These are phyloP conservation scores for Agaricus bisporus DNA, from an alignment of 768 basidiomycete genomes.

Conservation along the genomic window DNA sequence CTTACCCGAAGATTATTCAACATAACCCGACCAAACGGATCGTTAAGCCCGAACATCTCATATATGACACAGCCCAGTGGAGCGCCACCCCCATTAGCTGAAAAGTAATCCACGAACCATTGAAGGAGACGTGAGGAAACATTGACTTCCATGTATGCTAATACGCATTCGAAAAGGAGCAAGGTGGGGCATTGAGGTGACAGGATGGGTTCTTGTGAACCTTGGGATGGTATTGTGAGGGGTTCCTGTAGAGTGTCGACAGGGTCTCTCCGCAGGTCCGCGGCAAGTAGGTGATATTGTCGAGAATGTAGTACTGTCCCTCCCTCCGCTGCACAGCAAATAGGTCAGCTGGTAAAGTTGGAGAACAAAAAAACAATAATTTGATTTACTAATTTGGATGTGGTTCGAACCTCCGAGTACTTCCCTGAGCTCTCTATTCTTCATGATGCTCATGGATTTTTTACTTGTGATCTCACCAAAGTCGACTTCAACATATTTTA, in stretches of 20 bases:
- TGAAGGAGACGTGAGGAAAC: conserved; percentile 53
- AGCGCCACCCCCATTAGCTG: conserved; percentile 14
- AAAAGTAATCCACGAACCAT: conserved; percentile 67
- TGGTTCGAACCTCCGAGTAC: conserved; percentile 42
- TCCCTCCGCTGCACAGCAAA: conserved; percentile 41
- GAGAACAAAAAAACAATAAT: not conserved
- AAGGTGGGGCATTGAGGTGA: conserved; percentile 70
- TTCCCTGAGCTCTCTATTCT: conserved; percentile 49
- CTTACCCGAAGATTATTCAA: conserved; percentile 74
- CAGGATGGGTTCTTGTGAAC: conserved; percentile 30
- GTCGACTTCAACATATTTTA: conserved; percentile 82
- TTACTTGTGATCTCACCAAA: conserved; percentile 79
- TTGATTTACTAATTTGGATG: conserved; percentile 36
- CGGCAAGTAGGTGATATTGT: conserved; percentile 66
- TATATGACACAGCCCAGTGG: conserved; percentile 65
- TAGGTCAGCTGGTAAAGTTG: not conserved
- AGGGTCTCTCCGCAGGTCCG: conserved; percentile 67
- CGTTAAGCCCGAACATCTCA: conserved; percentile 89
- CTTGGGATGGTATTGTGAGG: conserved; percentile 18
- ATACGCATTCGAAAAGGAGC: conserved; percentile 88
- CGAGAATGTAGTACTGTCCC: conserved; percentile 52
- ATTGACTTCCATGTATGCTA: conserved; percentile 75
- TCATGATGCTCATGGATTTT: conserved; percentile 78
- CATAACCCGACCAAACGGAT: conserved; percentile 93
- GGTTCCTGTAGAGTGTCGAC: conserved; percentile 31